Evolutionary conservation across 768 basidiomycete species (phyloP).

Genomic region (Lyophyllum shimeji): DNA sequence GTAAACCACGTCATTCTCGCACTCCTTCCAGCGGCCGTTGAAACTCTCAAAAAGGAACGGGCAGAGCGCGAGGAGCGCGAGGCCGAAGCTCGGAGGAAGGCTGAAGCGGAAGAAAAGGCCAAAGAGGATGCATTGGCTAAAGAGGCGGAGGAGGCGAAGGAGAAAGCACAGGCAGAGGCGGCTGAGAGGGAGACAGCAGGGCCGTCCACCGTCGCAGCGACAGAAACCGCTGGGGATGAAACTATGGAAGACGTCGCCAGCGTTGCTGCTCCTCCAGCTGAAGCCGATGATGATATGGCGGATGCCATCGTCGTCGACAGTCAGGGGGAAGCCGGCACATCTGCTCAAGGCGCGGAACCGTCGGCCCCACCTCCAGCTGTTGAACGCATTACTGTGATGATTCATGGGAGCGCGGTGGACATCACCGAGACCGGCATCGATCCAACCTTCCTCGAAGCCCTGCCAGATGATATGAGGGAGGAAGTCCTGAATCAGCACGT

Average conservation of each 20-base stretch:
- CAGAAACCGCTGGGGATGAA: slow-evolving; percentile 24
- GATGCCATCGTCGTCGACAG: slow-evolving; percentile 32
- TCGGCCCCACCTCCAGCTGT: slow-evolving; percentile 28
- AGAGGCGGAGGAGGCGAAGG: slow-evolving; percentile 37
- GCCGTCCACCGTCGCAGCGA: slow-evolving; percentile 10
- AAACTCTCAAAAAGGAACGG: slow-evolving; percentile 55
- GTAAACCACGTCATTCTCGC: slow-evolving; percentile 70
- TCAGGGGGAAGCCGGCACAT: slow-evolving; percentile 13
- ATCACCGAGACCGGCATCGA: slow-evolving; percentile 99
- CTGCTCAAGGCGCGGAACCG: slow-evolving; percentile 20
- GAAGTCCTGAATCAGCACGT: slow-evolving; percentile 98
- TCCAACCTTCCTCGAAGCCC: slow-evolving; percentile 94
- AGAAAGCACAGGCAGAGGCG: slow-evolving; percentile 27
- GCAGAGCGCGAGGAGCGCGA: slow-evolving; percentile 33
- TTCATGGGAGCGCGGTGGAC: slow-evolving; percentile 91
- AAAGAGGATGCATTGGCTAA: slow-evolving; percentile 30
- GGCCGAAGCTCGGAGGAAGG: slow-evolving; percentile 35
- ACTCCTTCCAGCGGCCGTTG: slow-evolving; percentile 77
- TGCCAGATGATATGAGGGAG: slow-evolving; percentile 98
- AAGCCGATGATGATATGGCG: slow-evolving; percentile 51
- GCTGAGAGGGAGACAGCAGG: slow-evolving; percentile 24
- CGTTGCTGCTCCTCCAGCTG: slow-evolving; percentile 11
- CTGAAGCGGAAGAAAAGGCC: slow-evolving; percentile 31
- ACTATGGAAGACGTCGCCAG: slow-evolving; percentile 31
- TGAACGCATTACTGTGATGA: slow-evolving; percentile 81